Percentiles rank a stretch among this genome's conserved stretches.
These are phyloP conservation scores for Trifolium subterraneum DNA, from an alignment of 306 rosid genomes.

Conservation along the genomic window DNA sequence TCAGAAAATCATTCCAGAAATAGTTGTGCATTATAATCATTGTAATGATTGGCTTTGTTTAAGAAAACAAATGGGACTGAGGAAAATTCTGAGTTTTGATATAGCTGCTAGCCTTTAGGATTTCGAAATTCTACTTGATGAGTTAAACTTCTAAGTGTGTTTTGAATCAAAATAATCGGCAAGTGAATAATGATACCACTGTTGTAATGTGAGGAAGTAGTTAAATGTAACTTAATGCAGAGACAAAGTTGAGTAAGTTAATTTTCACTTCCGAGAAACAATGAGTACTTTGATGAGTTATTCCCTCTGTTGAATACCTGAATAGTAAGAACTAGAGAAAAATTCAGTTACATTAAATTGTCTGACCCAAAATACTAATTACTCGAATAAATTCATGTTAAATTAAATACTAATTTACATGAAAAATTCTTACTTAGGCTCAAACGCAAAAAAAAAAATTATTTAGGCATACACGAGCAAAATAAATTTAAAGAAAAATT, in stretches of 20 bases:
- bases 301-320: too few species aligned
- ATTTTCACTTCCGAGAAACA: not conserved
- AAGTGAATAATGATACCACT: slow-evolving; percentile 16
- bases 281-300: too few species aligned
- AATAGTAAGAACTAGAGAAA: too few species aligned
- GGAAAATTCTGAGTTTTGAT: slow-evolving; percentile 42
- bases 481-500: too few species aligned
- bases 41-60: slow-evolving; percentile 14
- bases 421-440: too few species aligned
- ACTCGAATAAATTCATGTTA: too few species aligned
- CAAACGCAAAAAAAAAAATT: too few species aligned
- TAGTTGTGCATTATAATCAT: slow-evolving; percentile 20
- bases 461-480: too few species aligned
- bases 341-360: too few species aligned
- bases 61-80: slow-evolving; percentile 19
- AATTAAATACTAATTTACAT: too few species aligned
- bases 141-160: slow-evolving; percentile 29
- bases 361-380: too few species aligned
- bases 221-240: slow-evolving; percentile 31
- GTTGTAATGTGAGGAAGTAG: slow-evolving; percentile 32
- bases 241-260: slow-evolving; percentile 18
- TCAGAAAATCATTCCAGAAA: slow-evolving; percentile 5
- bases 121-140: slow-evolving; percentile 10
- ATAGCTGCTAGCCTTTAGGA: slow-evolving; percentile 23
- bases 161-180: slow-evolving; percentile 33